phyloP scores from a whole-genome alignment of 352 stramenopile species.

The Pythium periplocum region DNA sequence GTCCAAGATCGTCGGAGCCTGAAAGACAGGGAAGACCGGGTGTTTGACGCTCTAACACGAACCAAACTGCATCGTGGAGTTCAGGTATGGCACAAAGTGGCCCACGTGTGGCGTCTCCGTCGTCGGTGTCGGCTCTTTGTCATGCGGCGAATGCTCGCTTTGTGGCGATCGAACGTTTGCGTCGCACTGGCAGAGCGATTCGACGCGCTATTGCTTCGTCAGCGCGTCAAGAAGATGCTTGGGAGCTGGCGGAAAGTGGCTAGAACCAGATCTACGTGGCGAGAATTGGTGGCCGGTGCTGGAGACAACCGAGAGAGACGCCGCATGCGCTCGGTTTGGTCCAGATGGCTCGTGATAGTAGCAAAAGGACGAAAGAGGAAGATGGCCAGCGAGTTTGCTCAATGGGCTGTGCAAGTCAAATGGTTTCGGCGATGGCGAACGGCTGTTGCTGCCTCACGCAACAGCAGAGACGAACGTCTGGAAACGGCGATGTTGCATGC shows the following conservation, averaged over 20 bases:
- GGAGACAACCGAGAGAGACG: not conserved
- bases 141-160: conserved; percentile 26
- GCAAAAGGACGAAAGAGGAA: not conserved
- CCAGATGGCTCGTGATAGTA: conserved; percentile 3
- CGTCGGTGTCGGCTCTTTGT: conserved; percentile 26
- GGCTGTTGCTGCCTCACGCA: not conserved
- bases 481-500: conserved; percentile 1
- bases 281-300: not conserved
- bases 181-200: conserved; percentile 31
- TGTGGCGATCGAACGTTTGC: conserved; percentile 28
- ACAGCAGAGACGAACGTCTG: not conserved
- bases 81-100: conserved; percentile 16
- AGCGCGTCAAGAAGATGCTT: conserved; percentile 26
- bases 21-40: not conserved
- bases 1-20: not conserved
- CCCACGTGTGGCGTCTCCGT: not conserved
- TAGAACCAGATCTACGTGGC: not conserved
- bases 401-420: conserved; percentile 8
- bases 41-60: not conserved
- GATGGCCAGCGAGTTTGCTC: conserved; percentile 1
- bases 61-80: conserved; percentile 9
- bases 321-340: not conserved
- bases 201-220: conserved; percentile 13
- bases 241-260: conserved; percentile 5
- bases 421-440: conserved; percentile 9